Base-by-base conservation (phyloP, 352 stramenopile genomes). In the Pythium pectinolyticum region DNA sequence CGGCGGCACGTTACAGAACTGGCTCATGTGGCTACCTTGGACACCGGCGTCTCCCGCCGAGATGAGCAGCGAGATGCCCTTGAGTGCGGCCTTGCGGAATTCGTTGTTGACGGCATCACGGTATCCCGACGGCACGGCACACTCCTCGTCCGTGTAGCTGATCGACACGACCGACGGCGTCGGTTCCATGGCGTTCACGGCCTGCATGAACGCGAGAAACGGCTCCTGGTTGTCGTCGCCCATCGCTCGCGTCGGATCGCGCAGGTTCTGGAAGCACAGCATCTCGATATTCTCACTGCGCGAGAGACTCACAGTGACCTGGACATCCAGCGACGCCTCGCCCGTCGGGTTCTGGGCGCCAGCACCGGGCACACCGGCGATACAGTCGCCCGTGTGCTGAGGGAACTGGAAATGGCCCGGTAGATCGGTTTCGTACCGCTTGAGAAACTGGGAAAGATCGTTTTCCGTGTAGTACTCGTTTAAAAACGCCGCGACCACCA, bases 141-240 rank as follows among this genome's bases (percentile, higher is more conserved):
- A 90, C 64, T 93, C 84, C 46, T 93, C 84, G 63, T 93, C 84
- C 14, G 84, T 87, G 72, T 93, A 93, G 63, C 84, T 93, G 60
- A 93, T 82, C 19, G 82, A 91, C 8, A 93, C 79, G 28, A 91
- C 84, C 5, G 75, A 61, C 5, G 84, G 84, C 25, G 75, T 60
- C 3, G 79, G 72, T 0, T 86, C 66, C 69, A 89, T 82, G n/a
- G 72, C 74, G 53, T 91, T 93, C 10, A 91, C 63, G 19, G 85
- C 77, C 47, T 85, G 80, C 32, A 93, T 61, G 57, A 93, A 93
- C 10, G 63, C 67, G 17, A 93, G 63, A 50, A 93, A 93, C 5
- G 84, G 84, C 64, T 92, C 84, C 57, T 93, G 84, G 57, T 93
- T 93, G 70, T 88, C 79, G 12, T 85, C 78, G 3, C 73, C 73